A percentile compares a stretch with the other conserved stretches of the same genome.
Conservation (phyloP, 371 early-diverging fungal genomes). For the Mucor velutinosus region DNA sequence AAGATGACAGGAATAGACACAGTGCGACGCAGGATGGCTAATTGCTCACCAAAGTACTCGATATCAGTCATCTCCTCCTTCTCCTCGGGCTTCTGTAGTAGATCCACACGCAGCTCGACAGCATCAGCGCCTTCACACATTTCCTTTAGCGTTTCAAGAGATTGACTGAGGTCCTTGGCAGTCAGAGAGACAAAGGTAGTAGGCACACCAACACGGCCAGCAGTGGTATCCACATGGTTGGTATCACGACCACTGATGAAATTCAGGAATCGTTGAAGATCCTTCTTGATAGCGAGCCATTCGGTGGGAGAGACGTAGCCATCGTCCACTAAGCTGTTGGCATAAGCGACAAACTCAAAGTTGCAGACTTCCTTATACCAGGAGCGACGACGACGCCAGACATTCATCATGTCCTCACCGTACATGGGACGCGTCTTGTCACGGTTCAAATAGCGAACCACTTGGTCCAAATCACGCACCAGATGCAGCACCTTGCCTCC, state of each 20-base stretch:
- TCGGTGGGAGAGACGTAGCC: conserved; percentile 51
- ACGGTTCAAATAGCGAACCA: conserved; percentile 73
- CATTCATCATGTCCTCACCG: conserved; percentile 78
- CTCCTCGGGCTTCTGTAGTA: conserved; percentile 61
- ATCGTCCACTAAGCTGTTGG: conserved; percentile 35
- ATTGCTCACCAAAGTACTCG: conserved; percentile 77
- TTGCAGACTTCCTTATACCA: conserved; percentile 82
- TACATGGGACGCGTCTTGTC: conserved; percentile 88
- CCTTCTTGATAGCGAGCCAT: conserved; percentile 71
- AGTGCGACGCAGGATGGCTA: conserved; percentile 75
- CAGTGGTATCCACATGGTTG: conserved; percentile 42
- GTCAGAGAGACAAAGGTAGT: conserved; percentile 92
- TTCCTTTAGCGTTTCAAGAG: conserved; percentile 49
- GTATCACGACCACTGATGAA: conserved; percentile 60
- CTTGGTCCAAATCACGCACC: conserved; percentile 79
- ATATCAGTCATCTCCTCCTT: conserved; percentile 39
- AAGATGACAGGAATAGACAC: conserved; percentile 83
- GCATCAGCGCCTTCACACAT: conserved; percentile 85
- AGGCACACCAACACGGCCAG: conserved; percentile 45
- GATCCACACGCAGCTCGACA: conserved; percentile 93
- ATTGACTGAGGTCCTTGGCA: conserved; percentile 65
- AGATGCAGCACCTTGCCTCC: conserved; percentile 81
- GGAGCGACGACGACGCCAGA: conserved; percentile 78
- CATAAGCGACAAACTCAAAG: conserved; percentile 76
- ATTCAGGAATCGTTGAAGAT: conserved; percentile 66